phyloP scores from a whole-genome alignment of 2,329 filamentous ascomycete species.

The Xylariaceae sp. region DNA sequence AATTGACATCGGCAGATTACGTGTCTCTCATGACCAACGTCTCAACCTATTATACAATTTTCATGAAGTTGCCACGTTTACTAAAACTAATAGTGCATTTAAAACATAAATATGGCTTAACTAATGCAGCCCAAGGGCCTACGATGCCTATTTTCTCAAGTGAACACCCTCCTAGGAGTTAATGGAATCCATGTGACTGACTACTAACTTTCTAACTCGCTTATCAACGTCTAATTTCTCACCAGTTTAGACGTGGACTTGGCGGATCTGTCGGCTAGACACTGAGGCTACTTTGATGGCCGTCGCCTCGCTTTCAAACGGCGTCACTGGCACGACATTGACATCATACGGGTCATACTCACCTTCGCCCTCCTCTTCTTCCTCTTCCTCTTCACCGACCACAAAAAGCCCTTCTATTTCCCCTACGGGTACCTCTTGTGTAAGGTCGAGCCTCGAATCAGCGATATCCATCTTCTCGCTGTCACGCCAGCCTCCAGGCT shows the following conservation, averaged over 20 bases:
- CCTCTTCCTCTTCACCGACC: neutral
- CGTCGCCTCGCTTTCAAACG: constrained; percentile 25
- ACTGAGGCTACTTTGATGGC: constrained; percentile 24
- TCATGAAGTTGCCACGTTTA: too few species aligned
- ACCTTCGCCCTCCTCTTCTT: neutral
- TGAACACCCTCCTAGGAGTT: too few species aligned
- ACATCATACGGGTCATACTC: constrained; percentile 5
- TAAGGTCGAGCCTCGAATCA: neutral
- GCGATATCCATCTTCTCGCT: neutral
- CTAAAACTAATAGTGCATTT: too few species aligned
- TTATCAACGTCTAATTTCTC: too few species aligned
- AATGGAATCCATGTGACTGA: too few species aligned
- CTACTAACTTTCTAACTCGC: too few species aligned
- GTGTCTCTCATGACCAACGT: too few species aligned
- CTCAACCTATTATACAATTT: too few species aligned
- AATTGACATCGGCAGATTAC: too few species aligned
- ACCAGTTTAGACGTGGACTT: neutral
- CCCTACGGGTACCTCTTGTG: neutral
- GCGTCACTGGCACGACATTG: neutral
- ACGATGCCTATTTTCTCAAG: too few species aligned
- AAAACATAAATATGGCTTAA: too few species aligned
- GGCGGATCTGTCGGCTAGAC: constrained; percentile 20
- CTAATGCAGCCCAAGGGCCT: too few species aligned
- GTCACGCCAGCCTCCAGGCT: constrained; percentile 27
- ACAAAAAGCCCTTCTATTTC: neutral